Percentiles rank a stretch among this genome's conserved stretches.
Evolutionary conservation across 2,329 filamentous ascomycete species (phyloP).

Genomic region (Colletotrichum navitas): DNA sequence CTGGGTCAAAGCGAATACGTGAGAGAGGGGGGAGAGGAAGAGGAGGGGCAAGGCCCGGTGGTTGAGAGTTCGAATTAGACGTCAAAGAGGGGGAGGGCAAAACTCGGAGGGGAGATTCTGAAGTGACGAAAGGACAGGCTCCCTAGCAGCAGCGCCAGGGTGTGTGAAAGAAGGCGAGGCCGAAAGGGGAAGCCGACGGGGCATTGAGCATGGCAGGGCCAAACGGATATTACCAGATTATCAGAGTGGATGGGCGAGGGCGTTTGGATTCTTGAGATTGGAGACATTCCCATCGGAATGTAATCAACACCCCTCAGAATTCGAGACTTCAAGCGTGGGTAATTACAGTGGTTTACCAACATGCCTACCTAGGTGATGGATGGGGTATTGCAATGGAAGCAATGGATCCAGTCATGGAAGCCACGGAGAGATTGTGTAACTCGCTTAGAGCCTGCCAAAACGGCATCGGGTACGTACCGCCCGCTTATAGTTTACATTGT

Average conservation of each 20-base stretch:
- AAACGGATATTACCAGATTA: constrained; percentile 7
- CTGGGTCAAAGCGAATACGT: background rate
- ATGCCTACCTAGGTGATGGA: no score
- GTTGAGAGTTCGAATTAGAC: background rate
- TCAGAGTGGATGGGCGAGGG: background rate
- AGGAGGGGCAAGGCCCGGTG: constrained; percentile 10
- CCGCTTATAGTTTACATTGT: background rate
- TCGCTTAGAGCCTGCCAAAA: constrained; percentile 13
- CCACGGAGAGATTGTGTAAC: constrained; percentile 21
- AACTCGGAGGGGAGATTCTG: background rate
- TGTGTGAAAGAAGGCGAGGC: constrained; percentile 1
- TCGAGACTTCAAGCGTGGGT: background rate
- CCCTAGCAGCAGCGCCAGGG: background rate
- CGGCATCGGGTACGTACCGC: background rate
- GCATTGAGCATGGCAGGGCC: constrained; percentile 1
- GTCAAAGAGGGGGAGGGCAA: constrained; percentile 19
- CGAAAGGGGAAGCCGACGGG: constrained; percentile 24
- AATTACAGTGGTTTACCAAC: background rate
- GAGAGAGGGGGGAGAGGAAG: background rate
- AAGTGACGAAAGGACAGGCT: background rate
- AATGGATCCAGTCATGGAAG: constrained; percentile 23
- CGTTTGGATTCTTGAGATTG: background rate
- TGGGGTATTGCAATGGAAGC: constrained; percentile 26
- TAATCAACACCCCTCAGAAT: background rate
- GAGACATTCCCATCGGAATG: constrained; percentile 3